Conservation (phyloP, 192 early-diverging fungal species). For the Coemansia sp. region DNA sequence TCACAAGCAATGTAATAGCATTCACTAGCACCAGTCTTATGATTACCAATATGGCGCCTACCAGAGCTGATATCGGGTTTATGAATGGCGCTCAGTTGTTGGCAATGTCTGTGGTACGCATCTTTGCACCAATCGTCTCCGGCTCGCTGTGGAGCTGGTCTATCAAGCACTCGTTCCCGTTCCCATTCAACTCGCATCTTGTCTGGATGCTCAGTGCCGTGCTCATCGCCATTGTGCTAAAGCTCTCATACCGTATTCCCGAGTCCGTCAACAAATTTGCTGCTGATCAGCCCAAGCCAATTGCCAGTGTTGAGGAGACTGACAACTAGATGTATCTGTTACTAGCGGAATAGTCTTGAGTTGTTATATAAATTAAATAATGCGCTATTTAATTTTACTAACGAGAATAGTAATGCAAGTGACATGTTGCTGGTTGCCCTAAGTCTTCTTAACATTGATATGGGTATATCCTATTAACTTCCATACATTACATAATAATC, state of each 20-base stretch:
- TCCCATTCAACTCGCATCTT: conserved; percentile 46
- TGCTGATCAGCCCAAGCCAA: conserved; percentile 12
- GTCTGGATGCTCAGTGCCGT: conserved; percentile 33
- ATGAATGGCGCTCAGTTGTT: conserved; percentile 49
- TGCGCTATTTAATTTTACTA: no score
- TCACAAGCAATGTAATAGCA: conserved; percentile 24
- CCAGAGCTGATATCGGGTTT: conserved; percentile 30
- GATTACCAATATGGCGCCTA: conserved; percentile 42
- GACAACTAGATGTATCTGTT: no score
- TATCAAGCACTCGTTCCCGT: conserved; percentile 33
- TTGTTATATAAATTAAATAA: no score
- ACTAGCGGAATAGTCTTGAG: no score
- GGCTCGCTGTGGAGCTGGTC: conserved; percentile 45
- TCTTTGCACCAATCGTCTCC: conserved; percentile 32
- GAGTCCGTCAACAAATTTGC: conserved; percentile 42
- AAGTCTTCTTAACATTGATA: no score
- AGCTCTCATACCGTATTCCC: conserved; percentile 23
- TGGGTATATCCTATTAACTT: no score
- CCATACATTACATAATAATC: no score
- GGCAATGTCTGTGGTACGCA: conserved; percentile 15
- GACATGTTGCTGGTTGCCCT: no score
- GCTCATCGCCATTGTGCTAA: conserved; percentile 2
- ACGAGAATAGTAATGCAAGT: no score
- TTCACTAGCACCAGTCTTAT: conserved; percentile 43
- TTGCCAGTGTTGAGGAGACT: no score